Base-by-base conservation (phyloP, 2,329 filamentous ascomycete species). In the Proliferodiscus dingleyae region DNA sequence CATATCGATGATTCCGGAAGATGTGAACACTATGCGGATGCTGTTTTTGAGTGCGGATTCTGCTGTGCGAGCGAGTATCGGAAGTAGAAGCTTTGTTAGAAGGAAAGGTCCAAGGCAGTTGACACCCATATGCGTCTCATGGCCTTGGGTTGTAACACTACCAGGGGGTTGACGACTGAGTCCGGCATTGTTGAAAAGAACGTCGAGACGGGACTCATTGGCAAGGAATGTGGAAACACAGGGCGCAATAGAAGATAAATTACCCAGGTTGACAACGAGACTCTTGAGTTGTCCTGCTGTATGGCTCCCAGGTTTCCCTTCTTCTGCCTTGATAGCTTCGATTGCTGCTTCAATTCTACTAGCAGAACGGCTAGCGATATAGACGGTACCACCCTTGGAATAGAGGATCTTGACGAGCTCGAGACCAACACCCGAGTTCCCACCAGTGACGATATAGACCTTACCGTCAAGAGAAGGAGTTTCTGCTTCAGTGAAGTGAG, bases 371-470 rank as follows among this genome's bases (percentile, higher is more conserved):
- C 62, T 64, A 9, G 66, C 62, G 10, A 72, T 58, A 50, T 71
- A 73, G 26, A 73, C 66, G 24, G 58, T 69, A 32, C 62, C 71
- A 42, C 65, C 64, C 34, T 65, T 63, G 15, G 51, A 46, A 52
- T 68, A 71, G 23, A 71, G 64, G 18, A 69, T 64, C 13, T 56
- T 57, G 23, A 60, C 58, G 2, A 68, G 47, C 21, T 68, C 64
- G 28, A 64, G 60, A 21, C 69, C 69, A 2, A 71, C 47, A 4
- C 58, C 57, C 19, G 47, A 26, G 24, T 52, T 52, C n/a, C 52
- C 49, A 21, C 55, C 53, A 2, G 74, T 78, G 9, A 78, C 67
- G 66, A 56, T 56, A 46, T 45, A 61, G 38, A 63, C 59, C 54
- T 64, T 70, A 51, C 67, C 70, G 11, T 52, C n/a, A n/a, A n/a